phyloP scores from a whole-genome alignment of 2,329 filamentous ascomycete species.

The Trichoderma atrobrunneum region DNA sequence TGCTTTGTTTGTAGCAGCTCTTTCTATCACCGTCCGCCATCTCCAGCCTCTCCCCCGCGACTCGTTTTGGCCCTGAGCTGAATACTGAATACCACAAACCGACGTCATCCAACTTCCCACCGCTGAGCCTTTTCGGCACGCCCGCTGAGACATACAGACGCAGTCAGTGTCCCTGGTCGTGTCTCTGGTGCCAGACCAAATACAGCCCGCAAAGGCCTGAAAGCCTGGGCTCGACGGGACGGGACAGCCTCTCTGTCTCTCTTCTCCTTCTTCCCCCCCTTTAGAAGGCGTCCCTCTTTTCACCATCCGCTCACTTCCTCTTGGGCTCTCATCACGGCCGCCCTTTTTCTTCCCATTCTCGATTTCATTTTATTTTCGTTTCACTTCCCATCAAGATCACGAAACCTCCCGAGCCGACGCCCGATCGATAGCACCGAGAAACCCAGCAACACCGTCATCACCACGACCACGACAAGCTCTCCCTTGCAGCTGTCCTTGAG shows the following conservation, averaged over 20 bases:
- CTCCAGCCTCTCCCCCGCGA: not conserved
- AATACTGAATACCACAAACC: not conserved
- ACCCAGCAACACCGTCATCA: not conserved
- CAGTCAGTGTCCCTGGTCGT: conserved; percentile 1
- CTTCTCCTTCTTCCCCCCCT: not conserved
- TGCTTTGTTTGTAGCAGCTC: not conserved
- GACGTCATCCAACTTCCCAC: conserved; percentile 1
- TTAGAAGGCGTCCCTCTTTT: not conserved
- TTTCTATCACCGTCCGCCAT: not conserved
- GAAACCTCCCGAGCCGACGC: not conserved
- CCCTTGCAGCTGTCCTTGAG: conserved; percentile 1
- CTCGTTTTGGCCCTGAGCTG: not conserved
- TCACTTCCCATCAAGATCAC: not conserved
- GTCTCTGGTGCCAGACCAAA: not conserved
- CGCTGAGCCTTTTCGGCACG: not conserved
- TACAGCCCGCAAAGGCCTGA: conserved; percentile 2
- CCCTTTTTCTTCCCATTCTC: not conserved
- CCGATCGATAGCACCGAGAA: not conserved
- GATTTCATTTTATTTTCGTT: not conserved
- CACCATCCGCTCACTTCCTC: not conserved
- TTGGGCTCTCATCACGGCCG: not conserved
- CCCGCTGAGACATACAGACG: conserved; percentile 7
- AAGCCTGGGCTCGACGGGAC: not conserved
- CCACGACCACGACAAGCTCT: not conserved
- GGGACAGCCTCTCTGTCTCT: not conserved